Evolutionary conservation across 2,329 filamentous ascomycete species (phyloP).

Genomic region (Arthrobotrys sinensis): DNA sequence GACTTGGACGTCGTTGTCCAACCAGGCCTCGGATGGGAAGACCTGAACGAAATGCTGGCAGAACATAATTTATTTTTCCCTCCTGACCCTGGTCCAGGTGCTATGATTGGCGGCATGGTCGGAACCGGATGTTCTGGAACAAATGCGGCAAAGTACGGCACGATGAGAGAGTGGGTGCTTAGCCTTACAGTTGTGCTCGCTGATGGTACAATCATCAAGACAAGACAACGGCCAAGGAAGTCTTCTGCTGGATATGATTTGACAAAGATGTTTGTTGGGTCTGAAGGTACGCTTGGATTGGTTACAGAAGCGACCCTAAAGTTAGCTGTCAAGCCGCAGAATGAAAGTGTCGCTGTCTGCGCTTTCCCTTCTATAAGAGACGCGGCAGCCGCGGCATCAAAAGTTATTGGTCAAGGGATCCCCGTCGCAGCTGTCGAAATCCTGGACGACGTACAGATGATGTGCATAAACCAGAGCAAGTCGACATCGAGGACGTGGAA

Average conservation of each 20-base stretch:
- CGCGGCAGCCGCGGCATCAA: conserved; percentile 84
- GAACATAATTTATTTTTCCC: conserved; percentile 88
- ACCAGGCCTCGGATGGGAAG: conserved; percentile 88
- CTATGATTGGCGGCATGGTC: conserved; percentile 92
- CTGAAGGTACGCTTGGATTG: conserved; percentile 84
- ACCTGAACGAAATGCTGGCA: conserved; percentile 82
- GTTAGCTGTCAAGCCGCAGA: conserved; percentile 81
- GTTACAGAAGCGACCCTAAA: conserved; percentile 89
- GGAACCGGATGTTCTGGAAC: conserved; percentile 79
- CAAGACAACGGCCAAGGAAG: conserved; percentile 81
- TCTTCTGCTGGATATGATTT: conserved; percentile 87
- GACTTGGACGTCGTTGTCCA: conserved; percentile 84
- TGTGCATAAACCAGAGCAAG: conserved; percentile 77
- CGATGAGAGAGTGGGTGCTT: conserved; percentile 90
- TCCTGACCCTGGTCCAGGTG: conserved; percentile 89
- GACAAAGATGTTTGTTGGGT: conserved; percentile 83
- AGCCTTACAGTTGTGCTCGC: conserved; percentile 85
- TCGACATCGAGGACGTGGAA: conserved; percentile 78
- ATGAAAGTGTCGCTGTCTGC: conserved; percentile 77
- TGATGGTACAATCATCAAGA: conserved; percentile 85
- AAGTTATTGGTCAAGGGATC: conserved; percentile 84
- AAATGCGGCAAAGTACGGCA: conserved; percentile 84
- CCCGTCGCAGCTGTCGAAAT: conserved; percentile 94
- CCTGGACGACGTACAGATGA: conserved; percentile 91
- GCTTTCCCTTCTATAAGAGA: conserved; percentile 72